Evolutionary conservation across 1,139 yeast species (phyloP).

Genomic region (Protomyces lactucae-debilis): DNA sequence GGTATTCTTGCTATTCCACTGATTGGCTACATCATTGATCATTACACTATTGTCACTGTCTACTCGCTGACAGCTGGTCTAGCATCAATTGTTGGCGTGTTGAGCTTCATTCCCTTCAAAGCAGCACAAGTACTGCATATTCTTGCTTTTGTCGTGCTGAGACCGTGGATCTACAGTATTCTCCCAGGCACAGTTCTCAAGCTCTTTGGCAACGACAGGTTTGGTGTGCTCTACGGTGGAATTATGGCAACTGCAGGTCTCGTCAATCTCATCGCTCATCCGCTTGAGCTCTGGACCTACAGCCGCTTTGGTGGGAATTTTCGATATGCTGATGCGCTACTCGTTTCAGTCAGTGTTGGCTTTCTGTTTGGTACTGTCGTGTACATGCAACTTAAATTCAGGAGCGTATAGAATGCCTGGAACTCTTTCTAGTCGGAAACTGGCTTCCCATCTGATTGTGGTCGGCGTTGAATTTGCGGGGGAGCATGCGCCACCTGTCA

Average conservation of each 20-base stretch:
- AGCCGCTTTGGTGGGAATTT: background rate
- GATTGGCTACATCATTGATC: constrained; percentile 76
- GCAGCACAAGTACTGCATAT: constrained; percentile 58
- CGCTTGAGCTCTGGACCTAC: constrained; percentile 51
- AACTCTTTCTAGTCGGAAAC: no score
- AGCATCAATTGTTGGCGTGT: constrained; percentile 59
- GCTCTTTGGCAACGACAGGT: constrained; percentile 86
- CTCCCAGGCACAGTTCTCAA: constrained; percentile 88
- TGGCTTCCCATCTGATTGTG: no score
- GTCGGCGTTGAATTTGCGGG: no score
- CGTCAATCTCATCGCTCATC: constrained; percentile 53
- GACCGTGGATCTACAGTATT: constrained; percentile 90
- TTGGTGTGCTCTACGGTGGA: constrained; percentile 88
- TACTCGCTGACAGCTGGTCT: constrained; percentile 51
- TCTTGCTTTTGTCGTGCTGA: constrained; percentile 64
- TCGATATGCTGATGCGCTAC: background rate
- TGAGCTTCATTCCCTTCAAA: constrained; percentile 52
- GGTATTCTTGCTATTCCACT: constrained; percentile 59
- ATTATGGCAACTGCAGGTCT: constrained; percentile 53
- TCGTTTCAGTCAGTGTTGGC: background rate
- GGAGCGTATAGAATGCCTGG: no score
- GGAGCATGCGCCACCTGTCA: no score
- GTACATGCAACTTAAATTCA: background rate
- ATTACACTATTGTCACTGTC: constrained; percentile 60
- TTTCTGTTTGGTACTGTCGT: background rate